A percentile compares a stretch with the other conserved stretches of the same genome.
These are phyloP conservation scores for Mortierella sp. DNA, from an alignment of 371 early-diverging fungal genomes.

Conservation along the genomic window DNA sequence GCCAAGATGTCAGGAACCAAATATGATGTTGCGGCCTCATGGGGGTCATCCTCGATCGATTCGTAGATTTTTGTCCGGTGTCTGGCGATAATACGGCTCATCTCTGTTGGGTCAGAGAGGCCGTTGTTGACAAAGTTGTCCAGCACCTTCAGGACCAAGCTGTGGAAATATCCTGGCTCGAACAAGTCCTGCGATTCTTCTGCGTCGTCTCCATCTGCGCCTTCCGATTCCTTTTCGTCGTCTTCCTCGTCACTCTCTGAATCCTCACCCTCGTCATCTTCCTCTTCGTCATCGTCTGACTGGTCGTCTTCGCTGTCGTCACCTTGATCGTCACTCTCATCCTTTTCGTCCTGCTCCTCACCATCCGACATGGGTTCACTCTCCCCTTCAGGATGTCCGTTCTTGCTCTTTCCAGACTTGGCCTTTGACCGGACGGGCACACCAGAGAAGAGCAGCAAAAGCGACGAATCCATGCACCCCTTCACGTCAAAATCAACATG, in stretches of 20 bases:
- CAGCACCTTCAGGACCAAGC: slow-evolving; percentile 56
- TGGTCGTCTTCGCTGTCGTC: slow-evolving; percentile 15
- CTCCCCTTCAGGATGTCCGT: not conserved
- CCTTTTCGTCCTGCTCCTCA: slow-evolving; percentile 19
- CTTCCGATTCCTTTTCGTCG: slow-evolving; percentile 5
- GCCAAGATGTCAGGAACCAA: slow-evolving; percentile 74
- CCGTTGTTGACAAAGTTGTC: slow-evolving; percentile 56
- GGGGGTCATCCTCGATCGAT: slow-evolving; percentile 76
- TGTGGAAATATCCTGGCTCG: slow-evolving; percentile 56
- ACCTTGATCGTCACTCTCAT: slow-evolving; percentile 20
- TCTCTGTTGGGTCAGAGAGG: slow-evolving; percentile 44
- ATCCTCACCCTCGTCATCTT: slow-evolving; percentile 38
- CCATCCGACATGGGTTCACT: not conserved
- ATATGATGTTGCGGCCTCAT: slow-evolving; percentile 65
- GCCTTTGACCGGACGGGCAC: slow-evolving; percentile 60
- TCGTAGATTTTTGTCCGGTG: slow-evolving; percentile 63
- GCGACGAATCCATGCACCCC: slow-evolving; percentile 61
- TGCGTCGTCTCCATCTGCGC: slow-evolving; percentile 21
- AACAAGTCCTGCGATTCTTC: slow-evolving; percentile 60
- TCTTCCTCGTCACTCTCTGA: slow-evolving; percentile 27
- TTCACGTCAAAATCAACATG: slow-evolving; percentile 71
- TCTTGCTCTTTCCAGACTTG: slow-evolving; percentile 18
- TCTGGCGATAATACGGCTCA: slow-evolving; percentile 49
- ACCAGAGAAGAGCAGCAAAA: slow-evolving; percentile 71
- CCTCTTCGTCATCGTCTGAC: slow-evolving; percentile 28